Base-by-base conservation (phyloP, 164 flowering plant genomes). In the Piper longum region DNA sequence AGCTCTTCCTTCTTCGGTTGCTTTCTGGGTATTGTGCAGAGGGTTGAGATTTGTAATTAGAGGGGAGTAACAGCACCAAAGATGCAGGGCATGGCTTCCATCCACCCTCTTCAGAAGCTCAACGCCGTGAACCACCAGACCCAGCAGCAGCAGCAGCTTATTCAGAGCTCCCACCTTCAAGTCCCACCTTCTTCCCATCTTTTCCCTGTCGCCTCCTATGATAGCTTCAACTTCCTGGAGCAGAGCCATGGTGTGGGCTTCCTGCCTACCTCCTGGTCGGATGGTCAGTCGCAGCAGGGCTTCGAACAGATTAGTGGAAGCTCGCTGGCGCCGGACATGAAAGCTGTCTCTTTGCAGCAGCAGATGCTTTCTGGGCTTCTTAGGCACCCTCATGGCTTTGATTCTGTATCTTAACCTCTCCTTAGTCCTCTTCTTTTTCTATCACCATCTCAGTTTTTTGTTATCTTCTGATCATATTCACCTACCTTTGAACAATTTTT, bases 151-250 rank as follows among this genome's bases (percentile, higher is more conserved):
- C 36, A 48, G 52, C 52, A 48, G 8, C 52, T 48, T 3, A 48
- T 48, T 14, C 11, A 5, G 14, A 48, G 14, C 11, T 48, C 52
- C 52, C 11, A 48, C 65, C 72, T 75, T 63, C 66, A 57, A 44
- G 67, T 59, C 69, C 62, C 78, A 52, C 64, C 60, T 17, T 39
- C 68, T 41, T 70, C 72, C 42, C 76, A 73, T 54, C 81, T 80
- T 57, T 72, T 75, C 43, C 39, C 80, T 4, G 61, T 82, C 3
- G 8, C 6, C 18, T 57, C 54, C 5, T 80, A 80, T 56, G 95
- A 91, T 39, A 91, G 87, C 55, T 87, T 89, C 59, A 70, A 89
- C 16, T 95, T 89, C 7, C 98, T 89, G 69, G 85, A 87, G 79
- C 78, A 89, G 13, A 85, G 90, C 8, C 36, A 26, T 26, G 36